These are phyloP conservation scores for Mycena floridula DNA, from an alignment of 768 basidiomycete genomes.

Conservation along the genomic window DNA sequence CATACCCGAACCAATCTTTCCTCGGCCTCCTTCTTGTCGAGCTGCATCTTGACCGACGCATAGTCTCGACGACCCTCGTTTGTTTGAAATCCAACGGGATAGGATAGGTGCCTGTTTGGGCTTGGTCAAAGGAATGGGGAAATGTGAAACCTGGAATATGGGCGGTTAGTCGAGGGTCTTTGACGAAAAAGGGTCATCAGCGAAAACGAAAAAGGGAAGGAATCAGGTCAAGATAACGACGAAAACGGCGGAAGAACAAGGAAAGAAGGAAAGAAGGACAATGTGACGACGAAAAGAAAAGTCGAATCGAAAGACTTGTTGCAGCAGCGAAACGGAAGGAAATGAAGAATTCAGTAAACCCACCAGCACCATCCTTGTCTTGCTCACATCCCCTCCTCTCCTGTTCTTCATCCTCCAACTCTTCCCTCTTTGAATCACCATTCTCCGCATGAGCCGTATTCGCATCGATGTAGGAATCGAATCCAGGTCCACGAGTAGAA, in stretches of 20 bases:
- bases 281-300: no score
- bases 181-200: no score
- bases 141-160: no score
- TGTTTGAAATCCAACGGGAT: no score
- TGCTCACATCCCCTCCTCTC: constrained; percentile 10
- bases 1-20: constrained; percentile 61
- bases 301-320: no score
- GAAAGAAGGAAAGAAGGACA: no score
- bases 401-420: constrained; percentile 8
- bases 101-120: constrained; percentile 69
- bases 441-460: constrained; percentile 9
- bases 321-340: no score
- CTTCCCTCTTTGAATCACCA: constrained; percentile 11
- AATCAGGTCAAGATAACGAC: no score
- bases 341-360: background rate
- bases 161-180: no score
- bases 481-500: background rate
- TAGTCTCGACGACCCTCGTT: no score
- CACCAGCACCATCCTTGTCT: constrained; percentile 12
- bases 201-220: no score
- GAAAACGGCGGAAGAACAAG: no score
- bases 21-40: constrained; percentile 72
- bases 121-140: constrained; percentile 14
- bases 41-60: constrained; percentile 58
- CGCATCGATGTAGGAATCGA: constrained; percentile 4